phyloP scores from a whole-genome alignment of 1,139 yeast genomes.

The Blastobotrys capitulatus region DNA sequence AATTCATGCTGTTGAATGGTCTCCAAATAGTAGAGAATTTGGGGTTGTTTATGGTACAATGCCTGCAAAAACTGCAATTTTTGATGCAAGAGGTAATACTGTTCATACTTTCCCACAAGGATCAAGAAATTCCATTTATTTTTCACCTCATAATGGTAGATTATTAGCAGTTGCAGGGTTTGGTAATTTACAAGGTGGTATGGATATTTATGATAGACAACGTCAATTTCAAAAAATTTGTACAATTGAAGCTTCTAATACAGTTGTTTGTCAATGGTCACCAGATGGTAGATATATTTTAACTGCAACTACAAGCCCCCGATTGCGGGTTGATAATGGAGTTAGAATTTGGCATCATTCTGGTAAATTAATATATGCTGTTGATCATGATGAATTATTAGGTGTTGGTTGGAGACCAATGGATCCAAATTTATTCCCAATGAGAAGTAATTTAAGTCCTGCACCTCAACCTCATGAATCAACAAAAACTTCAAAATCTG shows the following conservation, averaged over 20 bases:
- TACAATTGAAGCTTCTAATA: slow-evolving; percentile 85
- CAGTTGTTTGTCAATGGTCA: slow-evolving; percentile 95
- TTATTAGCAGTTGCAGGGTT: slow-evolving; percentile 93
- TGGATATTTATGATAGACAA: slow-evolving; percentile 91
- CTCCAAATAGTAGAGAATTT: slow-evolving; percentile 93
- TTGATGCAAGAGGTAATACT: slow-evolving; percentile 88
- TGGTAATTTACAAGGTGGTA: slow-evolving; percentile 96
- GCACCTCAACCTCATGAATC: slow-evolving; percentile 66
- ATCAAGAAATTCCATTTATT: slow-evolving; percentile 83
- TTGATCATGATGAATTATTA: slow-evolving; percentile 76
- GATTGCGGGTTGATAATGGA: slow-evolving; percentile 95
- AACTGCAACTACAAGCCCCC: slow-evolving; percentile 96
- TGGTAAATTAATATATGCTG: slow-evolving; percentile 72
- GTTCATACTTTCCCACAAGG: slow-evolving; percentile 81
- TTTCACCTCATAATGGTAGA: slow-evolving; percentile 84
- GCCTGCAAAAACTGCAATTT: slow-evolving; percentile 96
- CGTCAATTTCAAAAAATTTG: slow-evolving; percentile 75
- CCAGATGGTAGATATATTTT: slow-evolving; percentile 94
- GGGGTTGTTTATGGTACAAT: slow-evolving; percentile 96
- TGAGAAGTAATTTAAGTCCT: slow-evolving; percentile 44
- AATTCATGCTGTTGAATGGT: slow-evolving; percentile 96
- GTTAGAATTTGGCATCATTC: slow-evolving; percentile 89
- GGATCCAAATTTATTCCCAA: slow-evolving; percentile 51
- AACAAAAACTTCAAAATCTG: slow-evolving; percentile 30
- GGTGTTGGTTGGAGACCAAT: slow-evolving; percentile 89